These are phyloP conservation scores for Gossypium australe DNA, from an alignment of 345 rosid species.

Conservation along the genomic window DNA sequence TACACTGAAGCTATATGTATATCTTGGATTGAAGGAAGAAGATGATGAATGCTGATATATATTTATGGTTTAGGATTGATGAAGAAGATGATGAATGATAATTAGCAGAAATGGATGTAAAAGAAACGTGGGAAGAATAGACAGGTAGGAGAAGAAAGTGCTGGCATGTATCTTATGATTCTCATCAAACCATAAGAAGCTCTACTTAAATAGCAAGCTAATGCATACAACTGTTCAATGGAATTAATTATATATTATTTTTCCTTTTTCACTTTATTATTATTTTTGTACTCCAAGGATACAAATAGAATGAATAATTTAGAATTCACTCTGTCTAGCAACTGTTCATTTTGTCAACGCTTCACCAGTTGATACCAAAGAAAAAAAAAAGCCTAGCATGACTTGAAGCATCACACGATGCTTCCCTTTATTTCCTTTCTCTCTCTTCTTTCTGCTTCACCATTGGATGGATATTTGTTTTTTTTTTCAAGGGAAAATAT, in stretches of 20 bases:
- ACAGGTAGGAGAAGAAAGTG: constrained; percentile 43
- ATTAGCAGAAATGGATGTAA: constrained; percentile 20
- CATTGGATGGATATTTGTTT: background rate
- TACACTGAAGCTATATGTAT: background rate
- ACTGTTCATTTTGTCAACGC: constrained; percentile 36
- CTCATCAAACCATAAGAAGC: constrained; percentile 29
- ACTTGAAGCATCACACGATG: constrained; percentile 31
- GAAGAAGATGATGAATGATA: constrained; percentile 1
- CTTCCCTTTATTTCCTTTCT: constrained; percentile 20
- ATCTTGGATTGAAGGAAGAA: background rate
- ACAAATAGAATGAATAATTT: constrained; percentile 17
- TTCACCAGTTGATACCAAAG: background rate
- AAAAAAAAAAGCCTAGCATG: constrained; percentile 10
- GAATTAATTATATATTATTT: constrained; percentile 2
- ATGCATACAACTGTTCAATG: constrained; percentile 18
- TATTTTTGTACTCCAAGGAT: constrained; percentile 16
- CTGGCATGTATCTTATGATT: constrained; percentile 33
- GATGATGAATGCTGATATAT: constrained; percentile 12
- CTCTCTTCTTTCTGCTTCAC: background rate
- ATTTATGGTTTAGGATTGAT: background rate
- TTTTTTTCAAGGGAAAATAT: background rate
- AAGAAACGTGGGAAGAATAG: constrained; percentile 40
- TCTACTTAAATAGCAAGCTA: constrained; percentile 47
- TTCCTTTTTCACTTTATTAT: constrained; percentile 22
- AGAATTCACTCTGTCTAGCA: constrained; percentile 22